These are phyloP conservation scores for Phytophthora pini DNA, from an alignment of 352 stramenopile genomes.

Conservation along the genomic window DNA sequence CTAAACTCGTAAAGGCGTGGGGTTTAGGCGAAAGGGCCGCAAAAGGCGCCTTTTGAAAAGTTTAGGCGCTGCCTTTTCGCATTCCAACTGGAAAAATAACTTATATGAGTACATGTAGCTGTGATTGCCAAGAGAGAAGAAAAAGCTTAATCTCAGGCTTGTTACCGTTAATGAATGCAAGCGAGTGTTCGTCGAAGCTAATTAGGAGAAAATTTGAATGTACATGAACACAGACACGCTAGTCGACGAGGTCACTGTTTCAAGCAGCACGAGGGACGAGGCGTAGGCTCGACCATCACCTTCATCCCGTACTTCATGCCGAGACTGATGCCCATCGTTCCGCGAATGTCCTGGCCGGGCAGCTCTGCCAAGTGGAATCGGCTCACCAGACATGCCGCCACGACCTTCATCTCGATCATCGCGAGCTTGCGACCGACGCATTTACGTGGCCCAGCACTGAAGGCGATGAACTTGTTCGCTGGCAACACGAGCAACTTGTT, in stretches of 20 bases:
- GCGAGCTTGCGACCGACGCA: slow-evolving; percentile 58
- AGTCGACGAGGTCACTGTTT: slow-evolving; percentile 1
- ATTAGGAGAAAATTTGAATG: slow-evolving; percentile 1
- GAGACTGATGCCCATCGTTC: slow-evolving; percentile 55
- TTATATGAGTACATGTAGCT: no score
- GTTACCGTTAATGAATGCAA: no score
- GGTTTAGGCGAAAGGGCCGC: no score
- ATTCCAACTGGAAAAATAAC: no score
- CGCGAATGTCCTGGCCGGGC: slow-evolving; percentile 45
- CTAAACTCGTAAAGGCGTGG: no score
- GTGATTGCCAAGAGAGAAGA: no score
- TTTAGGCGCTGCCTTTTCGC: no score
- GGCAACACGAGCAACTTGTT: slow-evolving; percentile 36
- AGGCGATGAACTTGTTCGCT: slow-evolving; percentile 43
- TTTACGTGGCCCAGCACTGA: slow-evolving; percentile 43
- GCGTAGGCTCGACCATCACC: slow-evolving; percentile 29
- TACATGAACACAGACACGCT: slow-evolving; percentile 2
- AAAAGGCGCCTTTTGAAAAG: no score
- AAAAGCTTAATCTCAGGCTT: no score
- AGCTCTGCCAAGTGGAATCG: slow-evolving; percentile 58
- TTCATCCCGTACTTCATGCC: slow-evolving; percentile 55
- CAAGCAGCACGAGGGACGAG: slow-evolving; percentile 16
- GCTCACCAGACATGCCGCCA: slow-evolving; percentile 55
- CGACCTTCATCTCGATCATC: slow-evolving; percentile 82
- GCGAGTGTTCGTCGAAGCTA: no score